Base-by-base conservation (phyloP, 768 basidiomycete species). In the Pleurotus sapidus region DNA sequence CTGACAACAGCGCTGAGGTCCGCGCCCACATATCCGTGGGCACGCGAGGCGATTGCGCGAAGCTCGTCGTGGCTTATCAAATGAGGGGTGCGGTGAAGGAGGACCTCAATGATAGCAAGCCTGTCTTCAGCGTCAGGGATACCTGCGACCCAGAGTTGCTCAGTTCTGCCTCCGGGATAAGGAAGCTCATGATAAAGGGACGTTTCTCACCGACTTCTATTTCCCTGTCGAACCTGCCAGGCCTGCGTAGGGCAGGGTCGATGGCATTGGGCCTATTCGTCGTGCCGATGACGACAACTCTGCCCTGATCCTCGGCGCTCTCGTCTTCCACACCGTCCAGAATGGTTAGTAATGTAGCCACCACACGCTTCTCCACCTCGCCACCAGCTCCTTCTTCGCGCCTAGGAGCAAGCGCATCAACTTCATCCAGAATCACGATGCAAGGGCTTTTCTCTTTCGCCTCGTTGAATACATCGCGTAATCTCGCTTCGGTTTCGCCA, bases 21-120 rank as follows among this genome's bases (percentile, higher is more conserved):
- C 4, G 97, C 97, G 5, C 96, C 97, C 46, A 99, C 97, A 68
- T 95, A 98, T 0, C 97, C 97, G 61, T 99, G 94, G 9, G 95
- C 94, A 30, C 83, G 83, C 9, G 83, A 78, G 0, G 95, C 89
- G 15, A 98, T 72, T 2, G 77, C 61, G 23, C 78, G 73, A 2
- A 99, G 81, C 8, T 91, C 85, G 0, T 76, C 74, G 2, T 73
- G 68, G 0, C 82, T 68, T 59, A 98, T 79, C 3, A 75, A 69
- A 65, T 98, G 86, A 0, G 97, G 96, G 1, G 90, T 89, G 61
- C 88, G 89, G 15, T 81, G 66, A 0, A 98, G 80, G 14, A 98
- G 73, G 46, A 98, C 93, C n/a, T 84, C 77, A 39, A 99, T 81
- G 61, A 98, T 99, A 0, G 89, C 84, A 34, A 84, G 77, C 9